Percentiles rank a stretch among this genome's conserved stretches.
Conservation (phyloP, 306 rosid species). For the Vicia faba region DNA sequence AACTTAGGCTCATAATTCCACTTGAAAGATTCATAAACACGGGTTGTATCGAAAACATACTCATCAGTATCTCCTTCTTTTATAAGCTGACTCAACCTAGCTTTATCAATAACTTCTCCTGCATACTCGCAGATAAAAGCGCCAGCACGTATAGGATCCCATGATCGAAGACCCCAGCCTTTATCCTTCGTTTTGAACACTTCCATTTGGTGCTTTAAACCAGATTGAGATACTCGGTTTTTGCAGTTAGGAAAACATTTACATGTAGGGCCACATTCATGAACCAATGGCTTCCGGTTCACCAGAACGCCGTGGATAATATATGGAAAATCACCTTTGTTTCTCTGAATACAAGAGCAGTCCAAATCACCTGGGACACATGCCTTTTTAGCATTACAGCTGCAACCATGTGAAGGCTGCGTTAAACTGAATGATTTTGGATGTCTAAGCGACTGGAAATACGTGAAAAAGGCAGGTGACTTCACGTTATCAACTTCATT, state of each 20-base stretch:
- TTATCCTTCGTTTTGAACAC: constrained; percentile 62
- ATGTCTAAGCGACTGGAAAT: constrained; percentile 58
- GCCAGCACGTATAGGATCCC: constrained; percentile 69
- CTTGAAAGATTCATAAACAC: constrained; percentile 50
- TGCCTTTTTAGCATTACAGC: constrained; percentile 39
- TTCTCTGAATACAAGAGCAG: constrained; percentile 64
- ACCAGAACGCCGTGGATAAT: constrained; percentile 51
- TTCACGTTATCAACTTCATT: constrained; percentile 66
- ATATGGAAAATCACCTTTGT: constrained; percentile 66
- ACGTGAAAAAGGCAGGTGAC: constrained; percentile 61
- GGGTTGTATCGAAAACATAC: constrained; percentile 62
- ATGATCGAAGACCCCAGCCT: constrained; percentile 75
- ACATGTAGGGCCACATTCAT: constrained; percentile 74
- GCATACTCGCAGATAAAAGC: constrained; percentile 69
- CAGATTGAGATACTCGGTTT: constrained; percentile 60
- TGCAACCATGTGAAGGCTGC: constrained; percentile 55
- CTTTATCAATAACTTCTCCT: constrained; percentile 63
- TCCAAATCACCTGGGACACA: constrained; percentile 63
- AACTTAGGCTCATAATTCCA: constrained; percentile 65
- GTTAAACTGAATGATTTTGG: constrained; percentile 54
- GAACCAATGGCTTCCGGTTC: constrained; percentile 53
- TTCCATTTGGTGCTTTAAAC: constrained; percentile 63
- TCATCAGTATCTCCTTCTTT: constrained; percentile 48
- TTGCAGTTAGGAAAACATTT: constrained; percentile 65
- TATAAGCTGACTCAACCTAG: constrained; percentile 42